These are phyloP conservation scores for Avena atlantica DNA, from an alignment of 176 grass and related monocot species.

Conservation along the genomic window DNA sequence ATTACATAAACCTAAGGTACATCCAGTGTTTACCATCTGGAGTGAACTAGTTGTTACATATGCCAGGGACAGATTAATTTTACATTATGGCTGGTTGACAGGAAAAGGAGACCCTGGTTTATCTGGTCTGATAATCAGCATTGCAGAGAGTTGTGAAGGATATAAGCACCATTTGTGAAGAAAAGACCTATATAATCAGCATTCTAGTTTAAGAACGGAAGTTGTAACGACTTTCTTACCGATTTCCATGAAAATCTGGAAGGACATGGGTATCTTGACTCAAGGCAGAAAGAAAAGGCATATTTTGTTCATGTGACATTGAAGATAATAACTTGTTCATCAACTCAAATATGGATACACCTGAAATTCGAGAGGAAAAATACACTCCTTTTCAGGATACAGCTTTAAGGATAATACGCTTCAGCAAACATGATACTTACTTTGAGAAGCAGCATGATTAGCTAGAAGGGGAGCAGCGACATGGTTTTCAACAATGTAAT, in stretches of 20 bases:
- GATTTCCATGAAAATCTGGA: constrained; percentile 95
- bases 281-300: constrained; percentile 77
- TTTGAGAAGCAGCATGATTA: constrained; percentile 86
- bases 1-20: not conserved
- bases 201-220: constrained; percentile 23
- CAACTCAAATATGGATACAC: constrained; percentile 83
- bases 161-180: no score
- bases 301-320: constrained; percentile 67
- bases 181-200: constrained; percentile 2
- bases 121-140: not conserved
- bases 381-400: not conserved
- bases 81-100: not conserved
- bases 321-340: constrained; percentile 86
- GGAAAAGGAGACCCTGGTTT: not conserved
- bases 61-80: not conserved
- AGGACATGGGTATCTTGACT: constrained; percentile 89
- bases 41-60: not conserved
- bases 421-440: constrained; percentile 55
- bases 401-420: not conserved
- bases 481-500: constrained; percentile 86
- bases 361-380: constrained; percentile 56
- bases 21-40: constrained; percentile 7
- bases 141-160: no score
- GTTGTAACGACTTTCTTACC: constrained; percentile 52
- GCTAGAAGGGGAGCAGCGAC: constrained; percentile 76